A percentile compares a stretch with the other conserved stretches of the same genome.
Evolutionary conservation across 148 eudicot species (phyloP).

Genomic region (Silene conica): DNA sequence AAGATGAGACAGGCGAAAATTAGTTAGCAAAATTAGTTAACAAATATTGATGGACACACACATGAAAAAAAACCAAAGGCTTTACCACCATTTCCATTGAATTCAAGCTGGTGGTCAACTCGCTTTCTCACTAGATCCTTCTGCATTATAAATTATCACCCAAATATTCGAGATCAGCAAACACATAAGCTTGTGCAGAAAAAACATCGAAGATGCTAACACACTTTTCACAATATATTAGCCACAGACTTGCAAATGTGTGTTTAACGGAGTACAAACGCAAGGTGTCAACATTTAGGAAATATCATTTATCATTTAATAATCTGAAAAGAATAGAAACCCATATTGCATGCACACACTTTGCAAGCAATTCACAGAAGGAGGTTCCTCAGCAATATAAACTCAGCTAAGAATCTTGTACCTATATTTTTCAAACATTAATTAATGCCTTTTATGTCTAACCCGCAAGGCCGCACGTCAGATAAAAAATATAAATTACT

Average conservation of each 20-base stretch:
- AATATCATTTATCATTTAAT: neutral
- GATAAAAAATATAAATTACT: neutral
- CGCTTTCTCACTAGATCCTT: slow-evolving; percentile 65
- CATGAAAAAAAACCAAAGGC: neutral
- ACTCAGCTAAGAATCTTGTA: neutral
- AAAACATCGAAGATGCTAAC: neutral
- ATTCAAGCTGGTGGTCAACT: slow-evolving; percentile 59
- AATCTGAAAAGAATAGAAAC: neutral
- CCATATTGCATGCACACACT: neutral
- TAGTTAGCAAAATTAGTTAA: neutral
- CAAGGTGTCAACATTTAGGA: neutral
- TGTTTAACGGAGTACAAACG: neutral
- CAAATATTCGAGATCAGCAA: slow-evolving; percentile 10
- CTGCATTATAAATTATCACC: slow-evolving; percentile 36
- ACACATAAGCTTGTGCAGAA: neutral
- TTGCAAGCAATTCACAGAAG: neutral
- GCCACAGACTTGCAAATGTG: no score
- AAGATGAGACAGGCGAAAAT: slow-evolving; percentile 10
- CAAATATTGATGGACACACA: neutral
- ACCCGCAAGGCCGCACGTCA: neutral
- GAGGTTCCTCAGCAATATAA: neutral
- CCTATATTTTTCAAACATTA: neutral
- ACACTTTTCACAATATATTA: no score
- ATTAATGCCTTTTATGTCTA: neutral
- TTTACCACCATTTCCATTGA: slow-evolving; percentile 71